Evolutionary conservation across 1,139 yeast genomes (phyloP).

Genomic region (Meyerozyma sp.): DNA sequence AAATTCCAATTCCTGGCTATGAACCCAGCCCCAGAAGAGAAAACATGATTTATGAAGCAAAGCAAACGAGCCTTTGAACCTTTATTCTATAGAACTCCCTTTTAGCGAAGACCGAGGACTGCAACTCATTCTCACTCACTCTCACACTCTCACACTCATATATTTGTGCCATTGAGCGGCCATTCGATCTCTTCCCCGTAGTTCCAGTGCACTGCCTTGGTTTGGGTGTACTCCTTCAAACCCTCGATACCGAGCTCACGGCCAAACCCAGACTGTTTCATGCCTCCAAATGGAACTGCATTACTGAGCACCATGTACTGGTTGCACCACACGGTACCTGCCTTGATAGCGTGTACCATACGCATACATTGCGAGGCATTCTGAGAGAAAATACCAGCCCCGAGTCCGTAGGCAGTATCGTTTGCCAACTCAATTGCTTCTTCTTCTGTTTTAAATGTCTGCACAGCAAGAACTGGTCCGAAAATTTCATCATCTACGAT

Average conservation of each 20-base stretch:
- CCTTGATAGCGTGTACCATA: slow-evolving; percentile 41
- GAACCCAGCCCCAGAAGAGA: no score
- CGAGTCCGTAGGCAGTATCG: slow-evolving; percentile 49
- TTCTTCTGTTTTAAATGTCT: slow-evolving; percentile 34
- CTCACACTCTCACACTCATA: neutral
- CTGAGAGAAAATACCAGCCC: slow-evolving; percentile 78
- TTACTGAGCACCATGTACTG: slow-evolving; percentile 24
- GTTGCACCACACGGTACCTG: slow-evolving; percentile 26
- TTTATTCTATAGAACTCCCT: no score
- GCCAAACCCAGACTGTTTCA: slow-evolving; percentile 24
- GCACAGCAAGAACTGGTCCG: slow-evolving; percentile 43
- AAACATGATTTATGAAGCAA: neutral
- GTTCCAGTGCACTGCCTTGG: slow-evolving; percentile 17
- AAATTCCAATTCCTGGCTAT: no score
- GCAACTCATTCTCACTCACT: no score
- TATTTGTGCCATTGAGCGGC: slow-evolving; percentile 11
- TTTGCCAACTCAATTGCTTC: slow-evolving; percentile 36
- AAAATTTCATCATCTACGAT: slow-evolving; percentile 41
- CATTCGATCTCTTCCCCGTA: slow-evolving; percentile 12
- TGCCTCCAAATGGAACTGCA: slow-evolving; percentile 26
- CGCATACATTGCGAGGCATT: slow-evolving; percentile 4
- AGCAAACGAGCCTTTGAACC: neutral
- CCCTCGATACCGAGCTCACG: slow-evolving; percentile 21
- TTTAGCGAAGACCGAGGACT: no score
- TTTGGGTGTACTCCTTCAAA: slow-evolving; percentile 10